Evolutionary conservation across 352 stramenopile genomes (phyloP), one percentile per base, ranked within the genome.

Genomic region (Phytophthora sansomeana): DNA sequence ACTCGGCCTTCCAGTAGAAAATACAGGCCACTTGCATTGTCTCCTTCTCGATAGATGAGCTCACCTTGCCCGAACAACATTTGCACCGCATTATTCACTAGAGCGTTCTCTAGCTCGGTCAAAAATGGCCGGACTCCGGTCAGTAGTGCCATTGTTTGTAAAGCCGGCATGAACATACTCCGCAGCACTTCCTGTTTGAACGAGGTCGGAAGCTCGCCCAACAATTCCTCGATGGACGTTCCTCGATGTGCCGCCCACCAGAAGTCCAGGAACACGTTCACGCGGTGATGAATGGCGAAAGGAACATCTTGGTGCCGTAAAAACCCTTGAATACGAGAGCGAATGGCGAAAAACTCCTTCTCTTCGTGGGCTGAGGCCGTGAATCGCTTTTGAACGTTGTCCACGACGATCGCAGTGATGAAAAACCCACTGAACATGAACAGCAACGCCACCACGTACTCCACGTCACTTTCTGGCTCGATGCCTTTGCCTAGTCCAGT

Each of bases 221-320:
- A 41, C 4, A 90, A 33, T 4, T 84, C 63, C 0, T 63, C 63
- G 2, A 82, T 81, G 0, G 69, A 72, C 0, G 75, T 74, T 0
- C 79, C 79, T 1, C 79, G 75, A 56, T 90, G 81, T 0, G 79
- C 72, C 13, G 75, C 69, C 81, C 81, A 88, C 81, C 81, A 88
- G 60, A 80, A 90, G 35, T 90, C 81, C 6, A 90, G 53, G 36
- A 87, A 90, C 7, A 71, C 53, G 43, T 83, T 84, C 0, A 86
- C 81, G 1, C 81, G 79, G 10, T 83, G 67, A 19, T 86, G 70
- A 39, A 90, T 77, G 0, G 65, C 63, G 0, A 81, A 63, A 0
- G 79, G 75, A 0, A 77, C 79, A 11, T 76, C 78, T 35, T 90
- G 81, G 1, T 68, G 79, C 4, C 69, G 54, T 16, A 90, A 61